Evolutionary conservation across 2,329 filamentous ascomycete genomes (phyloP).

Genomic region (Alternaria sp.): DNA sequence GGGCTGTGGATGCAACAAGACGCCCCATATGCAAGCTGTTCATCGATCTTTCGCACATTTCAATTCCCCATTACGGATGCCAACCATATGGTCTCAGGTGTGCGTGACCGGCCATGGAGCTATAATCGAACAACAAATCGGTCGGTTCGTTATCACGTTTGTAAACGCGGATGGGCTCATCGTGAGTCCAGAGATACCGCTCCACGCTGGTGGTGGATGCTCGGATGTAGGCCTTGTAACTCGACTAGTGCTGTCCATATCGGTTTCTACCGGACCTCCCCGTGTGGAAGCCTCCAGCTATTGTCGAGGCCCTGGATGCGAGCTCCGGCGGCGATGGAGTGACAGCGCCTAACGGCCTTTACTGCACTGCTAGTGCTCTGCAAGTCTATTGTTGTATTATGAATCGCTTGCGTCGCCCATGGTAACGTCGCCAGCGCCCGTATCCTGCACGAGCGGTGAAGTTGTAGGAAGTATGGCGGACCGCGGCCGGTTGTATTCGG

Average conservation of each 20-base stretch:
- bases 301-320: not conserved
- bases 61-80: not conserved
- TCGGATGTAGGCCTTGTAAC: not conserved
- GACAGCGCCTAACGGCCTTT: not conserved
- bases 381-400: not conserved
- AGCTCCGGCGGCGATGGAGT: not conserved
- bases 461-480: conserved; percentile 38
- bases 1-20: not conserved
- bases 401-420: conserved; percentile 39
- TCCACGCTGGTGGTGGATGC: not conserved
- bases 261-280: not conserved
- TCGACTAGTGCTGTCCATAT: not conserved
- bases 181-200: not conserved
- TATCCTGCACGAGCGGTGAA: conserved; percentile 29
- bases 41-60: not conserved
- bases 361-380: not conserved
- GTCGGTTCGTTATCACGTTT: not conserved
- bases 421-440: conserved; percentile 34
- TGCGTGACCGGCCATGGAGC: not conserved
- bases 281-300: not conserved
- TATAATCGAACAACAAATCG: conserved; percentile 1
- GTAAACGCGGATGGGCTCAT: not conserved
- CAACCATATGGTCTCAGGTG: not conserved
- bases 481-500: conserved; percentile 40
- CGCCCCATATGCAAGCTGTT: not conserved